Percentiles rank a stretch among this genome's conserved stretches.
Evolutionary conservation across 495 filamentous ascomycete genomes (phyloP).

Genomic region (Aspergillus carlsbadensis): DNA sequence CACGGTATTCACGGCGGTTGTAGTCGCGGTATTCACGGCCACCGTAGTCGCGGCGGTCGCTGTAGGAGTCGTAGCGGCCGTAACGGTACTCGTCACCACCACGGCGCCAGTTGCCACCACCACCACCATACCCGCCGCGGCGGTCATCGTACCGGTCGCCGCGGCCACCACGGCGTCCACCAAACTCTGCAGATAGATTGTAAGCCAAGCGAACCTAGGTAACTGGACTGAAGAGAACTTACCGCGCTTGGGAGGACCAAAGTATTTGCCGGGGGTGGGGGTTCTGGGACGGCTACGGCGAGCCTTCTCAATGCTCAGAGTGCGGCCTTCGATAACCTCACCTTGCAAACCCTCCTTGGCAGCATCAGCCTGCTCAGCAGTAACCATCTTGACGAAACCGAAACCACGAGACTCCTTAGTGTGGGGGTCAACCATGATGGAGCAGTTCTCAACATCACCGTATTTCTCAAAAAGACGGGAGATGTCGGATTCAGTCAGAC

Average conservation of each 20-base stretch:
- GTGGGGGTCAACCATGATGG: constrained; percentile 99
- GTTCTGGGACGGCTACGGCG: constrained; percentile 91
- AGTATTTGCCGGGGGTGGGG: constrained; percentile 98
- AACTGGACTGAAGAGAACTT: constrained; percentile 39
- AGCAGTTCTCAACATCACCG: constrained; percentile 96
- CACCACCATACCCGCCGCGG: constrained; percentile 54
- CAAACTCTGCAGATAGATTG: constrained; percentile 47
- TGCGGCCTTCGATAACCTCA: constrained; percentile 92
- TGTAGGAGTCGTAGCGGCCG: constrained; percentile 56
- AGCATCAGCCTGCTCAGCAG: constrained; percentile 88
- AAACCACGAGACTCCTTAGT: constrained; percentile 98
- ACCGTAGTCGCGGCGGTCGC: constrained; percentile 56
- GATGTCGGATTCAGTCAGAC: constrained; percentile 86
- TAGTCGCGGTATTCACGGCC: constrained; percentile 60
- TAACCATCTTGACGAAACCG: constrained; percentile 98
- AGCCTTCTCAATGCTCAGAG: constrained; percentile 98
- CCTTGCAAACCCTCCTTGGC: constrained; percentile 96
- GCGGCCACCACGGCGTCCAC: constrained; percentile 47
- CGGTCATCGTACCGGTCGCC: constrained; percentile 55
- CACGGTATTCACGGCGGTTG: constrained; percentile 50
- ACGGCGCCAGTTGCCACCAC: constrained; percentile 49
- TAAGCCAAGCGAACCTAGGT: neutral
- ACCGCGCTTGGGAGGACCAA: constrained; percentile 98
- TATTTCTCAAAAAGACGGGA: constrained; percentile 97
- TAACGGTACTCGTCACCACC: constrained; percentile 43